Evolutionary conservation across 2,329 filamentous ascomycete species (phyloP), one percentile per base, ranked within the genome.

Genomic region (Coniochaeta sp.): DNA sequence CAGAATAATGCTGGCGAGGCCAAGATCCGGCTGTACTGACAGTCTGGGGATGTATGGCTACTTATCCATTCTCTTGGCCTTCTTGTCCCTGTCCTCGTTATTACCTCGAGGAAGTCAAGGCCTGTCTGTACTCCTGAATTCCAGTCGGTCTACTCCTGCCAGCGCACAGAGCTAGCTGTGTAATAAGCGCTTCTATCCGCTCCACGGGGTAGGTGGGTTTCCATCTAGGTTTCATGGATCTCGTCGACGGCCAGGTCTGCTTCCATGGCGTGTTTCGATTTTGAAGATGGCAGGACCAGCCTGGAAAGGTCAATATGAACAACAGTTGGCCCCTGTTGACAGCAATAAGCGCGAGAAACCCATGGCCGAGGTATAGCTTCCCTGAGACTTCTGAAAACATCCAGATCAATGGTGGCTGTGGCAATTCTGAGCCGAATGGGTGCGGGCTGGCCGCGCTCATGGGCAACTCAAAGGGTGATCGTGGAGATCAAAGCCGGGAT

Each of bases 401-500:
- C 24, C 8, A 24, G 19, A 47, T 47, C 19, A 43, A 7, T n/a
- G 38, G 38, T n/a, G 38, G 16, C 2, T 6, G 16, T n/a, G 38
- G 16, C 9, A n/a, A 4, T n/a, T 40, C 38, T n/a, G 38, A 19
- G 17, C 38, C 16, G 16, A 40, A 38, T 38, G 34, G 34, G 34
- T 8, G 34, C 11, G 9, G 16, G 11, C 7, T 38, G 34, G 34
- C 34, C 6, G 12, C 28, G 3, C 1, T 47, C 19, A 26, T 4
- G 43, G 43, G 19, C 47, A 31, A 52, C 8, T 28, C 47, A 17
- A 52, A 5, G 47, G 47, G 22, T n/a, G 47, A 52, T 58, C 54
- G 22, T 52, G 58, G 38, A 58, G 54, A 66, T 59, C 56, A 28
- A 50, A 57, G 28, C 59, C 55, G 56, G 59, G 63, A 64, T 65